Percentiles rank a stretch among this genome's conserved stretches.
Evolutionary conservation across 2,329 filamentous ascomycete species (phyloP).

Genomic region (Ophiocordyceps camponoti-leonardi): DNA sequence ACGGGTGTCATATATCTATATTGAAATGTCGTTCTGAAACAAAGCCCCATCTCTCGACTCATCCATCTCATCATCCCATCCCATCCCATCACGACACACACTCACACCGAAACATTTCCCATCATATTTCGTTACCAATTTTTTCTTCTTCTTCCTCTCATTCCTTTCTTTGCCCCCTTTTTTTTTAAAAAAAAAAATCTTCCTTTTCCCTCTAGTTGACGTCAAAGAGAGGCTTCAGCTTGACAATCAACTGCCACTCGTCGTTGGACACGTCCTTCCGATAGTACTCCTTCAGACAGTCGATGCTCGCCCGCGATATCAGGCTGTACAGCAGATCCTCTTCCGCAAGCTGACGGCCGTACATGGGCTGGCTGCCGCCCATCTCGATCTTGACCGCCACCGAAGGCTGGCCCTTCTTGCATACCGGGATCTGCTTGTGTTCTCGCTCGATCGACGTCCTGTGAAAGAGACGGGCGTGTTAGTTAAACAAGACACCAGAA

Average conservation of each 20-base stretch:
- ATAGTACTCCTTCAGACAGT: conserved; percentile 94
- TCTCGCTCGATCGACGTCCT: conserved; percentile 95
- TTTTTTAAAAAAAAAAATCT: too few relatives aligned
- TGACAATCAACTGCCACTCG: conserved; percentile 88
- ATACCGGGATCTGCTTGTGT: conserved; percentile 82
- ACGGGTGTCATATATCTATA: too few relatives aligned
- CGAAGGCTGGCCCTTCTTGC: conserved; percentile 93
- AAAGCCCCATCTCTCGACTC: too few relatives aligned
- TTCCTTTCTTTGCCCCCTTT: too few relatives aligned
- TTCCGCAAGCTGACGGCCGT: conserved; percentile 91
- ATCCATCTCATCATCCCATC: too few relatives aligned
- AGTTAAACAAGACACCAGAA: conserved; percentile 16
- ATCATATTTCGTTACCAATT: not conserved
- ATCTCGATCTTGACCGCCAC: conserved; percentile 96
- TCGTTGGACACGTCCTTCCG: conserved; percentile 73
- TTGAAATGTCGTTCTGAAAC: too few relatives aligned
- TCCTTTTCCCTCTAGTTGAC: conserved; percentile 41
- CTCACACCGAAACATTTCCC: too few relatives aligned
- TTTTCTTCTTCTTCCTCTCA: too few relatives aligned
- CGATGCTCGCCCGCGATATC: conserved; percentile 76
- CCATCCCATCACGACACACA: too few relatives aligned
- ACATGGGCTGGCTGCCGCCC: conserved; percentile 79
- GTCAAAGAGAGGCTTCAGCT: conserved; percentile 89
- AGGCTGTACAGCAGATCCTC: conserved; percentile 73
- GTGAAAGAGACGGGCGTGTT: not conserved